Percentiles rank a stretch among this genome's conserved stretches.
Conservation (phyloP, 192 early-diverging fungal species). For the Funneliformis geosporum region DNA sequence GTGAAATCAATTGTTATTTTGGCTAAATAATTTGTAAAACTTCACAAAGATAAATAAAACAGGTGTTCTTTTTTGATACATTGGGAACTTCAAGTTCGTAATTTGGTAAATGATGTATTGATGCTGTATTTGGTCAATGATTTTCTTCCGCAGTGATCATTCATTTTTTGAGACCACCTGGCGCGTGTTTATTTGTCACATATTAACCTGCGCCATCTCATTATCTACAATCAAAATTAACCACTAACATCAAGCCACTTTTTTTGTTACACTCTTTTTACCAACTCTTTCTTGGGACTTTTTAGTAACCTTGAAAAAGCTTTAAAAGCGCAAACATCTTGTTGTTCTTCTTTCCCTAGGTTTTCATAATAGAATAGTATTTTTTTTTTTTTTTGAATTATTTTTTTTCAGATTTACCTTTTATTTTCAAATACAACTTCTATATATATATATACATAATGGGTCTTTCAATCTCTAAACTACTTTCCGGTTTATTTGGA, state of each 20-base stretch:
- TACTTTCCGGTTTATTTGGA: slow-evolving; percentile 77
- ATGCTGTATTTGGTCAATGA: too few relatives aligned
- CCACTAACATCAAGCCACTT: slow-evolving; percentile 26
- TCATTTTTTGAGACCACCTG: background rate
- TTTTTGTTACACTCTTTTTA: slow-evolving; percentile 14
- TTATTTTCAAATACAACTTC: background rate
- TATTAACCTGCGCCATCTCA: background rate
- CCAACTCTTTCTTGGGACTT: background rate
- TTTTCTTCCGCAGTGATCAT: background rate
- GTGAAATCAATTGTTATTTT: too few relatives aligned
- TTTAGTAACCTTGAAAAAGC: background rate
- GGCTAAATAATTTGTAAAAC: too few relatives aligned
- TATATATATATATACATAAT: slow-evolving; percentile 52
- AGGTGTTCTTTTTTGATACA: too few relatives aligned
- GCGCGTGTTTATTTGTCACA: background rate
- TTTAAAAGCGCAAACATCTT: background rate
- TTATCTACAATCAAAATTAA: background rate
- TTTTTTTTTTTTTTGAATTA: background rate
- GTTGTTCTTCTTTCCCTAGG: background rate
- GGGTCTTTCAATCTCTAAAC: slow-evolving; percentile 83
- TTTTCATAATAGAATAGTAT: slow-evolving; percentile 4
- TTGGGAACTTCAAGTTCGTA: too few relatives aligned
- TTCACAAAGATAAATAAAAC: too few relatives aligned
- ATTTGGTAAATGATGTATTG: too few relatives aligned
- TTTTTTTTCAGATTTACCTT: background rate